These are phyloP conservation scores for Sarocladiaceae sp. DNA, from an alignment of 2,329 filamentous ascomycete genomes.

Conservation along the genomic window DNA sequence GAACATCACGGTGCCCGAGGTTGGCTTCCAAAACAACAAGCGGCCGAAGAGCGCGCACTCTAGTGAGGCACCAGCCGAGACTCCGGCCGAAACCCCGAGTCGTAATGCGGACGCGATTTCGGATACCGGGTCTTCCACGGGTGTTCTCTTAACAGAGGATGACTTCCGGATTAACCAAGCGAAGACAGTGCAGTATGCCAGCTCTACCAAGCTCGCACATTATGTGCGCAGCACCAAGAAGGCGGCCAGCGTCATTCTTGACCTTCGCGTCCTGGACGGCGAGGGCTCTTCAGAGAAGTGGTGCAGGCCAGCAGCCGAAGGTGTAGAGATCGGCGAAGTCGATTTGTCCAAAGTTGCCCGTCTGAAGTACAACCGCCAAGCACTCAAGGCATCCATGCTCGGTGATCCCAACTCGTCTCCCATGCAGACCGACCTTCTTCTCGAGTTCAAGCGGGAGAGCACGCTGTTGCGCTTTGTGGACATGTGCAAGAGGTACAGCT, in stretches of 20 bases:
- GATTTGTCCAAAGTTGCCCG: constrained; percentile 38
- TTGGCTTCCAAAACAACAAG: constrained; percentile 5
- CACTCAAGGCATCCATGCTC: constrained; percentile 15
- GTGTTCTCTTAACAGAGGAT: constrained; percentile 34
- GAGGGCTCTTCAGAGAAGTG: constrained; percentile 34
- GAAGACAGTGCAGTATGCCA: constrained; percentile 41
- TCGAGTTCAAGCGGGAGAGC: constrained; percentile 44
- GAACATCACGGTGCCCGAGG: constrained; percentile 3
- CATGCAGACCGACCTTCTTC: constrained; percentile 33
- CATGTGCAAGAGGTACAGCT: constrained; percentile 37
- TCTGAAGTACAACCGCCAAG: constrained; percentile 37
- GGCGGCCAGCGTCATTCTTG: background rate
- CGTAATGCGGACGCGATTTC: constrained; percentile 30
- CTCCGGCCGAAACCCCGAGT: background rate
- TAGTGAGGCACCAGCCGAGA: background rate
- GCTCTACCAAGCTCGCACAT: constrained; percentile 42
- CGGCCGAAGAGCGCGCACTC: constrained; percentile 9
- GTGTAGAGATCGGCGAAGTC: constrained; percentile 37
- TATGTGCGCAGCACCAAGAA: constrained; percentile 24
- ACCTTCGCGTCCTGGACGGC: background rate
- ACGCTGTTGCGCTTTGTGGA: constrained; percentile 46
- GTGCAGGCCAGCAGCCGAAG: constrained; percentile 40
- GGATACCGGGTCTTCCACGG: constrained; percentile 44
- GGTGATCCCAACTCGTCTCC: background rate
- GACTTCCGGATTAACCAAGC: constrained; percentile 50